Evolutionary conservation across 805 yeast genomes (phyloP).

Genomic region (Hanseniaspora mollemarum): DNA sequence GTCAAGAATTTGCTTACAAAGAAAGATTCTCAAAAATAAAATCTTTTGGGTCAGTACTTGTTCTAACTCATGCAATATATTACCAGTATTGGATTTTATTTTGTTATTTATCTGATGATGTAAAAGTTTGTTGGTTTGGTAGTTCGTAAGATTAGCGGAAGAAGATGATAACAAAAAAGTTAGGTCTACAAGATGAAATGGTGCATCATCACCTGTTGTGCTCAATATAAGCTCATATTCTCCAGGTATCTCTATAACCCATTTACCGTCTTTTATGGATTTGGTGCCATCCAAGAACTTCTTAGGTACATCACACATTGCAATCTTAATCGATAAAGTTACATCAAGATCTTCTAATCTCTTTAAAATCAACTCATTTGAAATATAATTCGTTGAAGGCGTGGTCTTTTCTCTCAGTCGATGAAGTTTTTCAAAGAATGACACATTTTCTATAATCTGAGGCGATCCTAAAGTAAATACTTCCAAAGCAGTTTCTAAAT

Average conservation of each 20-base stretch:
- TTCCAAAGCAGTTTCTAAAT: constrained; percentile 74
- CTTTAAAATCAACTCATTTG: constrained; percentile 45
- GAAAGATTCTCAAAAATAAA: constrained; percentile 27
- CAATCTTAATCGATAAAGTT: constrained; percentile 60
- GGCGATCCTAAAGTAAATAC: constrained; percentile 73
- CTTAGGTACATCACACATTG: constrained; percentile 54
- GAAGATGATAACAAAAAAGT: constrained; percentile 40
- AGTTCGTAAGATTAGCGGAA: constrained; percentile 16
- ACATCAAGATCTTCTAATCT: constrained; percentile 62
- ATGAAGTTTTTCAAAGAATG: constrained; percentile 30
- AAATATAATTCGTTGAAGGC: constrained; percentile 28
- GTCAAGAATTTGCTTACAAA: constrained; percentile 26
- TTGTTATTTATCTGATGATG: constrained; percentile 29
- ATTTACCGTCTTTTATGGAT: constrained; percentile 63
- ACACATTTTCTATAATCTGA: constrained; percentile 52
- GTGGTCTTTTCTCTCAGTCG: not conserved
- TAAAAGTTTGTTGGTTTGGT: constrained; percentile 17
- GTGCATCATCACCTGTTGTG: constrained; percentile 54
- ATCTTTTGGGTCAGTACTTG: constrained; percentile 29
- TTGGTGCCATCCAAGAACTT: constrained; percentile 44
- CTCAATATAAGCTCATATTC: constrained; percentile 72
- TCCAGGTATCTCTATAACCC: constrained; percentile 48
- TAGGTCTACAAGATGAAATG: constrained; percentile 70
- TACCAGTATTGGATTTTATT: constrained; percentile 17
- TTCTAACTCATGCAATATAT: constrained; percentile 25